Evolutionary conservation across 345 rosid species (phyloP).

Genomic region (Eucalyptus globulus): DNA sequence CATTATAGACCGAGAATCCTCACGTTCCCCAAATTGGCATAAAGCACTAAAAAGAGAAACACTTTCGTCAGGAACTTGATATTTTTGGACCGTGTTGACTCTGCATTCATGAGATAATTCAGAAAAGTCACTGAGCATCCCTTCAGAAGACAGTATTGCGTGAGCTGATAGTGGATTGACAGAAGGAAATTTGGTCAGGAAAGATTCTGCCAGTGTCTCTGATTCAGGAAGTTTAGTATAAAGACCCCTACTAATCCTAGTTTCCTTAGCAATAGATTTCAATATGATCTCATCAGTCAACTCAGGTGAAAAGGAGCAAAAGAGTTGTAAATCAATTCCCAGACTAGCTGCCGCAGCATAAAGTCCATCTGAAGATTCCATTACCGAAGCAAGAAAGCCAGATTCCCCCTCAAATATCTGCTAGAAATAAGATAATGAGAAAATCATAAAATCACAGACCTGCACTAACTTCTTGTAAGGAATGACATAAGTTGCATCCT

Average conservation of each 20-base stretch:
- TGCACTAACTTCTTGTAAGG: background rate
- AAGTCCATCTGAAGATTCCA: slow-evolving; percentile 75
- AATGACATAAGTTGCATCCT: background rate
- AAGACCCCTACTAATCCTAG: slow-evolving; percentile 20
- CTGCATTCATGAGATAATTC: slow-evolving; percentile 48
- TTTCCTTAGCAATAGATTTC: slow-evolving; percentile 42
- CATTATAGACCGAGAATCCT: slow-evolving; percentile 86
- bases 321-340: slow-evolving; percentile 79
- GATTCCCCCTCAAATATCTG: slow-evolving; percentile 65
- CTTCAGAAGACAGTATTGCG: slow-evolving; percentile 57
- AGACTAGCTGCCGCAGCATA: slow-evolving; percentile 92
- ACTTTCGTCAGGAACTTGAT: slow-evolving; percentile 68
- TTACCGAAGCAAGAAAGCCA: slow-evolving; percentile 38
- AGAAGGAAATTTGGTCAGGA: slow-evolving; percentile 88
- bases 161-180: slow-evolving; percentile 83
- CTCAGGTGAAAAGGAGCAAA: slow-evolving; percentile 65
- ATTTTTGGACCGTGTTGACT: slow-evolving; percentile 33
- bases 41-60: slow-evolving; percentile 47
- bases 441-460: background rate
- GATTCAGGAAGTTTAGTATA: slow-evolving; percentile 71
- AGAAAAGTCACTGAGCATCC: slow-evolving; percentile 49
- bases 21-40: slow-evolving; percentile 74
- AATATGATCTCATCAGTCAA: slow-evolving; percentile 68
- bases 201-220: slow-evolving; percentile 81
- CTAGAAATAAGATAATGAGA: background rate